phyloP scores from a whole-genome alignment of 106 monocot genomes.

The Chionographis japonica region DNA sequence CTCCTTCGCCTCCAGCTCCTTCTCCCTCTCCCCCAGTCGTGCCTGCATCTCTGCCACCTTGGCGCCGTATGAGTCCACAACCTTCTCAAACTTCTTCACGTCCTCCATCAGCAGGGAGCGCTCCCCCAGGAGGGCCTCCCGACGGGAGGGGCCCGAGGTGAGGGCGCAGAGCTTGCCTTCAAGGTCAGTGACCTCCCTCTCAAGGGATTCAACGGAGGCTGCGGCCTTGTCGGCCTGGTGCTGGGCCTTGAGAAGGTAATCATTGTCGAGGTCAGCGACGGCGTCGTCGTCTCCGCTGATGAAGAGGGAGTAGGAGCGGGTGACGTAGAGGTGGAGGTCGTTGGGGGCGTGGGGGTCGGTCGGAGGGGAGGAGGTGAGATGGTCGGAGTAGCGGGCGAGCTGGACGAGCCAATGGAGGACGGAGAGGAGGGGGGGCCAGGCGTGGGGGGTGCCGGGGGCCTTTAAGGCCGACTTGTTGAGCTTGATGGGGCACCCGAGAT shows the following conservation, averaged over 20 bases:
- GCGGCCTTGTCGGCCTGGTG: slow-evolving; percentile 12
- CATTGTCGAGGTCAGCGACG: slow-evolving; percentile 47
- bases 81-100: slow-evolving; percentile 49
- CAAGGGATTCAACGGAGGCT: slow-evolving; percentile 12
- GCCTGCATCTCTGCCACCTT: slow-evolving; percentile 39
- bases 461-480: slow-evolving; percentile 66
- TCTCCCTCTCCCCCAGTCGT: slow-evolving; percentile 21
- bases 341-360: slow-evolving; percentile 4
- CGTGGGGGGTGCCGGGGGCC: slow-evolving; percentile 78
- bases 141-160: slow-evolving; percentile 23
- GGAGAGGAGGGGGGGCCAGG: slow-evolving; percentile 68
- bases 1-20: slow-evolving; percentile 61
- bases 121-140: slow-evolving; percentile 48
- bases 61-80: slow-evolving; percentile 36
- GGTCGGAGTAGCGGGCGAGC: slow-evolving; percentile 37
- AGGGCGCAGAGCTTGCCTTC: slow-evolving; percentile 34
- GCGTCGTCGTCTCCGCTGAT: slow-evolving; percentile 65
- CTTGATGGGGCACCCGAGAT: slow-evolving; percentile 62
- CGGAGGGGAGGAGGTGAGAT: slow-evolving; percentile 6
- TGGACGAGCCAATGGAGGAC: slow-evolving; percentile 75
- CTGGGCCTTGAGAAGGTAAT: slow-evolving; percentile 23
- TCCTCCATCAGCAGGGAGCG: slow-evolving; percentile 38
- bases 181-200: slow-evolving; percentile 36
- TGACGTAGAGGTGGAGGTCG: slow-evolving; percentile 31
- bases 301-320: slow-evolving; percentile 52